Conservation (phyloP, 257 asterid genomes). For the Forsythia suspensa region DNA sequence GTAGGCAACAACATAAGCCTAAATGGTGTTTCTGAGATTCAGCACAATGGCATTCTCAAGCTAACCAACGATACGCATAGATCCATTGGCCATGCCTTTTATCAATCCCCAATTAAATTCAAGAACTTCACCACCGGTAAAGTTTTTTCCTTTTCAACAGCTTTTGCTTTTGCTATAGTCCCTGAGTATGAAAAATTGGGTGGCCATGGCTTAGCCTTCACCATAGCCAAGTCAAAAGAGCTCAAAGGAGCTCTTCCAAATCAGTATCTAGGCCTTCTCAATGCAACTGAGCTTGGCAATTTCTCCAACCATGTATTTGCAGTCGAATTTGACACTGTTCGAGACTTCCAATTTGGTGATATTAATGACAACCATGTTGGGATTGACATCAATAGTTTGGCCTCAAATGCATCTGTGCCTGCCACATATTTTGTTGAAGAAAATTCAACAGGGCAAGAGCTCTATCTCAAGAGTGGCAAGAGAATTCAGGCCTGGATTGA, state of each 20-base stretch:
- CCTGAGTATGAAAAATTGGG: conserved; percentile 54
- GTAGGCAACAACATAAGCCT: conserved; percentile 28
- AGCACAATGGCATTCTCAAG: conserved; percentile 50
- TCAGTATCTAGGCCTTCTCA: conserved; percentile 64
- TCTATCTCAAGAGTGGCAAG: conserved; percentile 48
- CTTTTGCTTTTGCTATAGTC: conserved; percentile 63
- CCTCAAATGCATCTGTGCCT: conserved; percentile 51
- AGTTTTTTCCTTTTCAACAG: conserved; percentile 57
- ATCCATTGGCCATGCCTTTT: conserved; percentile 57
- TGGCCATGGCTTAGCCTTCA: conserved; percentile 75
- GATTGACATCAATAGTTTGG: conserved; percentile 52
- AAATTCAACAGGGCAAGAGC: conserved; percentile 21
- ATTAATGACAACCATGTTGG: conserved; percentile 77
- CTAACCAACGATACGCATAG: conserved; percentile 45
- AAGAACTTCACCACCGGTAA: conserved; percentile 42
- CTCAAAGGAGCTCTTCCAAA: conserved; percentile 49
- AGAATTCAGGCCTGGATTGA: conserved; percentile 67
- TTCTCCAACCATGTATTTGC: conserved; percentile 67
- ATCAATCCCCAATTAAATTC: conserved; percentile 40
- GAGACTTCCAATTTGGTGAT: conserved; percentile 49
- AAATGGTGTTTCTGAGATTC: conserved; percentile 48
- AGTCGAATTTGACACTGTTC: conserved; percentile 70
- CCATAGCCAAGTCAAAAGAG: conserved; percentile 36
- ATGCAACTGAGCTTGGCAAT: conserved; percentile 39
- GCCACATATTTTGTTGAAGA: conserved; percentile 44